phyloP scores from a whole-genome alignment of 306 rosid species.

The Echinosophora koreensis region DNA sequence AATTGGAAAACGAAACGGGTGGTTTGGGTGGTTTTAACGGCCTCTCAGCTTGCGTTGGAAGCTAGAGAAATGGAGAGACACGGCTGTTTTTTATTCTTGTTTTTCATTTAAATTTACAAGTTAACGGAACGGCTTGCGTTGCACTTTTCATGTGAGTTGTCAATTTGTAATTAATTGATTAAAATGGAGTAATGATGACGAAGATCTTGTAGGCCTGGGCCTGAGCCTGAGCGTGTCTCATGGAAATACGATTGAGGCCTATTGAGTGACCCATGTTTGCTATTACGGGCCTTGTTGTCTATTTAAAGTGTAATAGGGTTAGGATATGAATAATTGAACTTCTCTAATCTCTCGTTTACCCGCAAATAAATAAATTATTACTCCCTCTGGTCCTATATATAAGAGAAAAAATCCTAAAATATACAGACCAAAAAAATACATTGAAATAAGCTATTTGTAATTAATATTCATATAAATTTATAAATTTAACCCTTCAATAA shows the following conservation, averaged over 20 bases:
- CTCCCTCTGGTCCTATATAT: too few species aligned
- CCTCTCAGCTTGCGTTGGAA: conserved; percentile 46
- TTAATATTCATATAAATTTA: too few species aligned
- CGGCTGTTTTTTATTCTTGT: neutral
- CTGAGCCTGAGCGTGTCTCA: too few species aligned
- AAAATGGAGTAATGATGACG: neutral
- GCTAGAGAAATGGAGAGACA: conserved; percentile 31
- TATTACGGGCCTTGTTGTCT: neutral
- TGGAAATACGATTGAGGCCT: neutral
- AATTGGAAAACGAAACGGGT: neutral
- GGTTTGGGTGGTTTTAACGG: conserved; percentile 37
- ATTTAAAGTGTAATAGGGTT: neutral
- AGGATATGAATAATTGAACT: neutral
- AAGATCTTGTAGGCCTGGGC: conserved; percentile 4
- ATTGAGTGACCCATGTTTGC: neutral
- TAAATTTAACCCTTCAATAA: too few species aligned
- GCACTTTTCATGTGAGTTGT: conserved; percentile 3
- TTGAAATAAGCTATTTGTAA: too few species aligned
- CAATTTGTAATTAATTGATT: neutral
- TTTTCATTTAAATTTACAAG: neutral
- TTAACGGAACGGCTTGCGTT: conserved; percentile 21
- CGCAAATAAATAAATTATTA: conserved; percentile 5
- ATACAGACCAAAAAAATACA: too few species aligned
- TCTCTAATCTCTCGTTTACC: conserved; percentile 22
- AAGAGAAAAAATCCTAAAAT: too few species aligned